A percentile compares a stretch with the other conserved stretches of the same genome.
These are phyloP conservation scores for Ceratocystis smalleyi DNA, from an alignment of 2,329 filamentous ascomycete genomes.

Conservation along the genomic window DNA sequence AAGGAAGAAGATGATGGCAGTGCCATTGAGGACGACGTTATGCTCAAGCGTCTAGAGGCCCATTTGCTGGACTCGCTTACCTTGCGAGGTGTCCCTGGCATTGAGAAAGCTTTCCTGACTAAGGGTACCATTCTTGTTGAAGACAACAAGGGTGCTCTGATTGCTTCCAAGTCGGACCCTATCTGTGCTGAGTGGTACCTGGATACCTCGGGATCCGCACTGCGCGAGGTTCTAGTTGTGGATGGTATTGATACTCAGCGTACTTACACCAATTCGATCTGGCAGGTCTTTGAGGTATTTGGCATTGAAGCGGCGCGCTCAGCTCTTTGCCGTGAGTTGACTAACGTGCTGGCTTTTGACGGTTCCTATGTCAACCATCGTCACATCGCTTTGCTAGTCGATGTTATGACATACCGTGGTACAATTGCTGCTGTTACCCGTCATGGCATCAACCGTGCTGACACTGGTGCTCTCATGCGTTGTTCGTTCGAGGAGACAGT, in stretches of 20 bases:
- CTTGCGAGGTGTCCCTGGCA: conserved; percentile 74
- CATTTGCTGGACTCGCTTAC: conserved; percentile 85
- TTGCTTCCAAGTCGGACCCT: conserved; percentile 56
- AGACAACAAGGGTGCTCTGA: conserved; percentile 53
- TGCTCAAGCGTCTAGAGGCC: conserved; percentile 79
- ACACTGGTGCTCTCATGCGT: conserved; percentile 96
- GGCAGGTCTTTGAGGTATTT: conserved; percentile 85
- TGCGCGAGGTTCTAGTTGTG: conserved; percentile 70
- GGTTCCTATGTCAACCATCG: conserved; percentile 99
- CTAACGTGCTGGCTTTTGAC: conserved; percentile 87
- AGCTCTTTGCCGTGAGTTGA: conserved; percentile 75
- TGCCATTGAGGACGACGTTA: conserved; percentile 69
- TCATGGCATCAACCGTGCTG: conserved; percentile 95
- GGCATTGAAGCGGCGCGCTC: conserved; percentile 89
- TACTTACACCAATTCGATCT: conserved; percentile 90
- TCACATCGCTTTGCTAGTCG: conserved; percentile 83
- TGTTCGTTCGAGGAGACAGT: conserved; percentile 99
- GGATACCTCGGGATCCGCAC: conserved; percentile 79
- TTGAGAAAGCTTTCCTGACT: conserved; percentile 87
- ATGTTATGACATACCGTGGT: conserved; percentile 95
- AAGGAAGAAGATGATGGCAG: conserved; percentile 61
- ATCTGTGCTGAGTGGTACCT: conserved; percentile 87
- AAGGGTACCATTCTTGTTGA: conserved; percentile 56
- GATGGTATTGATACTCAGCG: conserved; percentile 74
- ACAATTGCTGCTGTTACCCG: conserved; percentile 91